phyloP scores from a whole-genome alignment of 2,329 filamentous ascomycete species.

The Periconia macrospinosa region DNA sequence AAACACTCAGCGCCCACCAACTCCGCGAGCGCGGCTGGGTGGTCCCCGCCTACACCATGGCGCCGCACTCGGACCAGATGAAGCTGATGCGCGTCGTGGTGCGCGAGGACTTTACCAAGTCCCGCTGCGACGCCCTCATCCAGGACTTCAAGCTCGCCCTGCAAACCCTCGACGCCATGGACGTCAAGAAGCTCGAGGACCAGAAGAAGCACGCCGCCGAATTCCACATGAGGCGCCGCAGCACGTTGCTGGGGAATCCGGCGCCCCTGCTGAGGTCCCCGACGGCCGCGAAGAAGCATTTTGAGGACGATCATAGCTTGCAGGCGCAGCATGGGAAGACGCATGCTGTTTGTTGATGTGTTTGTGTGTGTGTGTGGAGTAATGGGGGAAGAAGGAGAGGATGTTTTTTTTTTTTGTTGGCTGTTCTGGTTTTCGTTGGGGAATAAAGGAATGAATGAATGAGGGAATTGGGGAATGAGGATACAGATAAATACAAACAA shows the following conservation, averaged over 20 bases:
- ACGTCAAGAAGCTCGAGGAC: slow-evolving; percentile 69
- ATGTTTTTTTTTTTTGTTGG: too few species aligned
- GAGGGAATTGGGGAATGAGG: too few species aligned
- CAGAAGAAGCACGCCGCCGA: slow-evolving; percentile 61
- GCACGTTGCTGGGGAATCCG: slow-evolving; percentile 30
- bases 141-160: slow-evolving; percentile 77
- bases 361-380: too few species aligned
- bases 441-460: too few species aligned
- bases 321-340: slow-evolving; percentile 92
- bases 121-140: slow-evolving; percentile 77
- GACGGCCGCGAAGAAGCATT: slow-evolving; percentile 44
- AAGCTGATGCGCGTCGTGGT: slow-evolving; percentile 94
- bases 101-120: slow-evolving; percentile 85
- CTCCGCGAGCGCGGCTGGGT: slow-evolving; percentile 88
- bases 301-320: slow-evolving; percentile 79
- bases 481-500: too few species aligned
- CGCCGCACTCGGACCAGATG: slow-evolving; percentile 77
- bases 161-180: slow-evolving; percentile 71
- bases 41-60: slow-evolving; percentile 96
- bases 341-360: slow-evolving; percentile 79
- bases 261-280: slow-evolving; percentile 17
- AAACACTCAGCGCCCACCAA: slow-evolving; percentile 71
- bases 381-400: too few species aligned
- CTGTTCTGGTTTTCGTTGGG: too few species aligned
- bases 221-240: slow-evolving; percentile 28